Percentiles rank a stretch among this genome's conserved stretches.
Conservation (phyloP, 2,329 filamentous ascomycete species). For the Talaromyces rugulosus region DNA sequence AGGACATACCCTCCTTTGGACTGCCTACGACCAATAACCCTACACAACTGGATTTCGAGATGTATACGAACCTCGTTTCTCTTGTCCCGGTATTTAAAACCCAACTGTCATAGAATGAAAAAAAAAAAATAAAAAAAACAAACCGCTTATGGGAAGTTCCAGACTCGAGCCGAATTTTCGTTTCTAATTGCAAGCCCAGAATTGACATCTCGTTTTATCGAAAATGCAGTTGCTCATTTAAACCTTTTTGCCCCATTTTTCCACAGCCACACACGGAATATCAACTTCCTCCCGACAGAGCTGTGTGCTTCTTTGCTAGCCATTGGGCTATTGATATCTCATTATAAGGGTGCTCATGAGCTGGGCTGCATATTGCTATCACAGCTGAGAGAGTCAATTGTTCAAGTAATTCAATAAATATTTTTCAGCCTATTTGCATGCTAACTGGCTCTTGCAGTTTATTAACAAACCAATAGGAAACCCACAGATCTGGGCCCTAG, state of each 20-base stretch:
- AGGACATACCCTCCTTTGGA: background rate
- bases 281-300: background rate
- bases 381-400: background rate
- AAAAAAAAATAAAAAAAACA: background rate
- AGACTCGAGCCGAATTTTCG: background rate
- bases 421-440: background rate
- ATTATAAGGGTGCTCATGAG: background rate
- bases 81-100: background rate
- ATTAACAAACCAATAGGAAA: background rate
- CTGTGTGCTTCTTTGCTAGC: background rate
- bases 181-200: background rate
- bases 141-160: background rate
- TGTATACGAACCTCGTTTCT: background rate
- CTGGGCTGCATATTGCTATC: background rate
- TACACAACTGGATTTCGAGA: background rate
- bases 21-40: background rate
- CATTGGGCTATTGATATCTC: conserved; percentile 1
- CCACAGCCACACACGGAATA: background rate
- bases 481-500: background rate
- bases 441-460: background rate
- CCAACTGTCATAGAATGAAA: background rate
- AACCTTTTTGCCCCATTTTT: background rate
- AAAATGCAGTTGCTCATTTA: conserved; percentile 1
- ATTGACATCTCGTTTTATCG: background rate
- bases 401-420: background rate